Evolutionary conservation across 768 basidiomycete species (phyloP).

Genomic region (Aureoboletus auriporus): DNA sequence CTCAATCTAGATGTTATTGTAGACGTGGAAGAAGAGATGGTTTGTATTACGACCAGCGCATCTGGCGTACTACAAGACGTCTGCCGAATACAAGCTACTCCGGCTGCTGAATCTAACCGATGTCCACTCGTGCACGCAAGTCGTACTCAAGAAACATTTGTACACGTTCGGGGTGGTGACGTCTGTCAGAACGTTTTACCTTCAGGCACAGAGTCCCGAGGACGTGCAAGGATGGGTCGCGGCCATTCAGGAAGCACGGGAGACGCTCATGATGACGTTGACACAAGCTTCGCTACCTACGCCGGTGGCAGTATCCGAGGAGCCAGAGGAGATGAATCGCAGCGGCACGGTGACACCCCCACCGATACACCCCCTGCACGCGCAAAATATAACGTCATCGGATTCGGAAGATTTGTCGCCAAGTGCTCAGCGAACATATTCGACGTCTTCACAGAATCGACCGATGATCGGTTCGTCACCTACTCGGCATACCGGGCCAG

Average conservation of each 20-base stretch:
- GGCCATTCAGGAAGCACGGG: conserved; percentile 74
- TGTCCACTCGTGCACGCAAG: conserved; percentile 85
- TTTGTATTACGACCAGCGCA: conserved; percentile 92
- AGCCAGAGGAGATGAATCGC: conserved; percentile 26
- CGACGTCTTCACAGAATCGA: conserved; percentile 44
- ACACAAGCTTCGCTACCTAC: conserved; percentile 51
- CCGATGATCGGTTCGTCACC: conserved; percentile 42
- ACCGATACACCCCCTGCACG: conserved; percentile 40
- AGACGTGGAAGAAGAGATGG: conserved; percentile 99
- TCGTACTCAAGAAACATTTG: conserved; percentile 83
- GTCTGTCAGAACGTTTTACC: conserved; percentile 84
- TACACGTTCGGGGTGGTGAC: conserved; percentile 93
- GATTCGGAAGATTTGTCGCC: conserved; percentile 74
- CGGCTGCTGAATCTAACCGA: conserved; percentile 83
- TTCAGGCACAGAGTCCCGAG: conserved; percentile 68
- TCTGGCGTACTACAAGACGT: conserved; percentile 94
- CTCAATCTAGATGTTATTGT: conserved; percentile 7
- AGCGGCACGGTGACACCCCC: conserved; percentile 40
- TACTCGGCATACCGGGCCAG: conserved; percentile 30
- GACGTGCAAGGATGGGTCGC: conserved; percentile 82
- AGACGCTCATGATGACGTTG: conserved; percentile 57
- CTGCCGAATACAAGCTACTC: conserved; percentile 90
- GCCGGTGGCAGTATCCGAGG: conserved; percentile 51
- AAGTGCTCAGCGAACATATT: conserved; percentile 37
- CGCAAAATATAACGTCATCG: conserved; percentile 61